Evolutionary conservation across 2,329 filamentous ascomycete genomes (phyloP).

Genomic region (Magnaporthiopsis incrustans): DNA sequence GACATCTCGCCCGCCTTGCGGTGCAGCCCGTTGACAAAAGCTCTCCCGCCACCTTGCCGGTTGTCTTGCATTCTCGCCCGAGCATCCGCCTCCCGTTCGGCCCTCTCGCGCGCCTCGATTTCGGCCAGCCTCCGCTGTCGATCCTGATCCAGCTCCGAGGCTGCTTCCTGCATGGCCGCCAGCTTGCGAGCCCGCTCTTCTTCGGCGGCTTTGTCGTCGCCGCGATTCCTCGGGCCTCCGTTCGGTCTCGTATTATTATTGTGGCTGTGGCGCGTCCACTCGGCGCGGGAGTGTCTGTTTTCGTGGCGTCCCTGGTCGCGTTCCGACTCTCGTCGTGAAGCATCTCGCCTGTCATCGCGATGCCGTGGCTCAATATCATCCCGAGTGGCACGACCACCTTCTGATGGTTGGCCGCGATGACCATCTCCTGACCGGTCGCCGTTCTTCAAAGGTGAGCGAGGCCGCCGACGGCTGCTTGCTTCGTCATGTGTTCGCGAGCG

Average conservation of each 20-base stretch:
- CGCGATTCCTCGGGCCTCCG: background rate
- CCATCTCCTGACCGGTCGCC: background rate
- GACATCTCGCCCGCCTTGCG: conserved; percentile 46
- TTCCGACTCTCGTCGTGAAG: conserved; percentile 8
- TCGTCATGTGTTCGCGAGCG: background rate
- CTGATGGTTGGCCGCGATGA: background rate
- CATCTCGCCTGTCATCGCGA: conserved; percentile 6
- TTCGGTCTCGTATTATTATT: background rate
- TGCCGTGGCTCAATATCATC: conserved; percentile 8
- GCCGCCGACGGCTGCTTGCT: background rate
- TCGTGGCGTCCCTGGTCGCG: conserved; percentile 1
- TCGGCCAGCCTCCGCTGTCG: conserved; percentile 60
- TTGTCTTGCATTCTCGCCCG: conserved; percentile 47
- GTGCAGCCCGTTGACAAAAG: conserved; percentile 58
- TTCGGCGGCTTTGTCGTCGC: conserved; percentile 20
- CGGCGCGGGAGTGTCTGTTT: conserved; percentile 2
- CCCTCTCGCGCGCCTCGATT: conserved; percentile 57
- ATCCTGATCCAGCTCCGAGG: conserved; percentile 61
- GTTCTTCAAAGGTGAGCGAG: background rate
- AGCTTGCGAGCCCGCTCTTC: conserved; percentile 59
- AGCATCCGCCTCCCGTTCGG: conserved; percentile 59
- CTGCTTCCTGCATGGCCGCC: conserved; percentile 66
- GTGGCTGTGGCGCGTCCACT: background rate
- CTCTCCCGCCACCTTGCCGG: conserved; percentile 52
- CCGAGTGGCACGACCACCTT: too few species aligned